Conservation (phyloP, 2,329 filamentous ascomycete genomes). For the Macrophomina phaseolina region DNA sequence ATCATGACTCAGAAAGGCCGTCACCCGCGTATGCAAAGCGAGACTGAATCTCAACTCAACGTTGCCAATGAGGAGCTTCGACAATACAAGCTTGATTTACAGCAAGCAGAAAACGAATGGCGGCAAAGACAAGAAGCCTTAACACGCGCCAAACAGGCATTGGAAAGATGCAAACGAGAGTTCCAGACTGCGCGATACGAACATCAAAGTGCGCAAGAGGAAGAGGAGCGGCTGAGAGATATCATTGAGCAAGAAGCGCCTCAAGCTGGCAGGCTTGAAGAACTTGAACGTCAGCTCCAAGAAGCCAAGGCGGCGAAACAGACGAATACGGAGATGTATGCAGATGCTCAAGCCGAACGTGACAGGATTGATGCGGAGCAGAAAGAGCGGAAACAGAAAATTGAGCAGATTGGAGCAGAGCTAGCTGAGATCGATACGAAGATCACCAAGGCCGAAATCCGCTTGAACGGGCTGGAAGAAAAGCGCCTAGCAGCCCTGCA, state of each 20-base stretch:
- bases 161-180: conserved; percentile 57
- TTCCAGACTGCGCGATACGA: conserved; percentile 59
- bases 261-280: conserved; percentile 62
- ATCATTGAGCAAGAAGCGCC: conserved; percentile 64
- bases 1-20: neutral
- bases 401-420: conserved; percentile 35
- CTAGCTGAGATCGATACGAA: conserved; percentile 32
- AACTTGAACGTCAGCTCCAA: conserved; percentile 56
- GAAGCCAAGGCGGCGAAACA: conserved; percentile 58
- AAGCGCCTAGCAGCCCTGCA: conserved; percentile 44
- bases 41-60: conserved; percentile 70
- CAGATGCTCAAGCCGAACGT: conserved; percentile 56
- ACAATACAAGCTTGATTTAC: conserved; percentile 36
- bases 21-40: conserved; percentile 77
- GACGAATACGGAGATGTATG: conserved; percentile 46
- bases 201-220: conserved; percentile 66
- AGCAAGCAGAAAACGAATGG: conserved; percentile 56
- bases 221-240: conserved; percentile 67
- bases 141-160: conserved; percentile 56
- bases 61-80: conserved; percentile 7
- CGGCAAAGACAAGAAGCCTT: conserved; percentile 44
- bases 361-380: conserved; percentile 49
- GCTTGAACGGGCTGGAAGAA: conserved; percentile 38
- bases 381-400: conserved; percentile 38
- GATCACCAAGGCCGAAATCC: conserved; percentile 39